Percentiles rank a stretch among this genome's conserved stretches.
Conservation (phyloP, 495 filamentous ascomycete species). For the Penicillium egyptiacum region DNA sequence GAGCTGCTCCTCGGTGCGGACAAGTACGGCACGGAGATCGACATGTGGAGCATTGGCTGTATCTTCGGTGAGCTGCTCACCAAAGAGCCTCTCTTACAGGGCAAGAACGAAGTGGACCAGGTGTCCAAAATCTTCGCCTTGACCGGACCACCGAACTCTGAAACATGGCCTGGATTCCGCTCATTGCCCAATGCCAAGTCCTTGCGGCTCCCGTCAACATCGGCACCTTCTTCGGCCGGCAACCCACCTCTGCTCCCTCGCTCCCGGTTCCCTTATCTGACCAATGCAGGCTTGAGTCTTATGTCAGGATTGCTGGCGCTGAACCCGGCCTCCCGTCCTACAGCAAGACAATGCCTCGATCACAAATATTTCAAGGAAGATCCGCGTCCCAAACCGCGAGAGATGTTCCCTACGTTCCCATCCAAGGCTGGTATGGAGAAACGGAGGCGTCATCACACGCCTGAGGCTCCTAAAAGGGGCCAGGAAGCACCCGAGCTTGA, state of each 20-base stretch:
- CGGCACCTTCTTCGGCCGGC: conserved; percentile 23
- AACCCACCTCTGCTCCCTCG: conserved; percentile 49
- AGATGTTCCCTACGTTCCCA: conserved; percentile 90
- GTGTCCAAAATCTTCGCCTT: conserved; percentile 81
- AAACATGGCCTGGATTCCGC: conserved; percentile 83
- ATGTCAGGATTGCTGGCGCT: conserved; percentile 68
- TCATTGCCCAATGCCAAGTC: conserved; percentile 86
- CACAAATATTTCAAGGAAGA: conserved; percentile 90
- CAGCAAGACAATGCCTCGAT: conserved; percentile 66
- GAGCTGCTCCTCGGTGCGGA: conserved; percentile 84
- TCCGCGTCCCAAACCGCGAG: conserved; percentile 79
- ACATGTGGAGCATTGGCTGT: conserved; percentile 96
- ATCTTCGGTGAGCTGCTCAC: conserved; percentile 91
- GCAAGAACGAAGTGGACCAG: conserved; percentile 93
- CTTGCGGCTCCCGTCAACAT: conserved; percentile 67
- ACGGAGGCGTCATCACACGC: conserved; percentile 67
- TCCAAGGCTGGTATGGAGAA: conserved; percentile 93
- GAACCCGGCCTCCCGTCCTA: conserved; percentile 70
- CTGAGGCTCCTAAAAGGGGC: conserved; percentile 82
- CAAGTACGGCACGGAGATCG: conserved; percentile 73
- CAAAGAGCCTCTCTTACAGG: conserved; percentile 82
- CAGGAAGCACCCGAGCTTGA: conserved; percentile 63
- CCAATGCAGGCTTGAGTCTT: conserved; percentile 68
- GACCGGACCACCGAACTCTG: conserved; percentile 84
- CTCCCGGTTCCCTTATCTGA: conserved; percentile 77